Evolutionary conservation across 2,329 filamentous ascomycete genomes (phyloP).

Genomic region (Colletotrichum gloeosporioides): DNA sequence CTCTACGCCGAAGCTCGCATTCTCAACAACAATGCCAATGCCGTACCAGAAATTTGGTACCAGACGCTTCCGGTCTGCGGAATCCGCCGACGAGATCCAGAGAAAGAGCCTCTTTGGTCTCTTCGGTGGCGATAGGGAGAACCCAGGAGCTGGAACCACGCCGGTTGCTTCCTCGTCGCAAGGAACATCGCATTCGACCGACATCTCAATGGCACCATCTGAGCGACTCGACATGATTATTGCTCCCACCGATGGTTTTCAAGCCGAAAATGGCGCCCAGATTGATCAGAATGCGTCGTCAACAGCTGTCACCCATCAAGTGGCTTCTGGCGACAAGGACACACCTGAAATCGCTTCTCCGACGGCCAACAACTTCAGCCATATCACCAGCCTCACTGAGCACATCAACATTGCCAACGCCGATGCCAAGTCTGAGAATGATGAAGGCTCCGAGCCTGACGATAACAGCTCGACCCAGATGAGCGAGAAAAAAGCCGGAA

Average conservation of each 20-base stretch:
- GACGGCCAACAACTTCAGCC: background rate
- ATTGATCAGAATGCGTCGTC: background rate
- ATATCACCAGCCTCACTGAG: background rate
- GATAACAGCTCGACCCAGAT: background rate
- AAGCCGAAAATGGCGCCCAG: background rate
- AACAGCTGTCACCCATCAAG: background rate
- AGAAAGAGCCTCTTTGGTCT: background rate
- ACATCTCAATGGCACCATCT: background rate
- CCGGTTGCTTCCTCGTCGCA: background rate
- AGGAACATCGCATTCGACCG: background rate
- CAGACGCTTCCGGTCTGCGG: background rate
- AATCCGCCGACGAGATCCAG: background rate
- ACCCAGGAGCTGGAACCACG: background rate
- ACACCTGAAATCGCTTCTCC: background rate
- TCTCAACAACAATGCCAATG: background rate
- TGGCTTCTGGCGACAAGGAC: background rate
- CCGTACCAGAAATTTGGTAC: background rate
- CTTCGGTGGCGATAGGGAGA: background rate
- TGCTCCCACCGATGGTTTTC: too few relatives aligned
- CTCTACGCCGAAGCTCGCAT: background rate
- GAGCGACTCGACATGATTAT: background rate
- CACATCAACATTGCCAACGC: background rate
- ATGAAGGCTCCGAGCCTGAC: too few relatives aligned
- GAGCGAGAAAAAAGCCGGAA: background rate
- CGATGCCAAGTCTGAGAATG: background rate